Base-by-base conservation (phyloP, 345 rosid genomes). In the Sonneratia alba region DNA sequence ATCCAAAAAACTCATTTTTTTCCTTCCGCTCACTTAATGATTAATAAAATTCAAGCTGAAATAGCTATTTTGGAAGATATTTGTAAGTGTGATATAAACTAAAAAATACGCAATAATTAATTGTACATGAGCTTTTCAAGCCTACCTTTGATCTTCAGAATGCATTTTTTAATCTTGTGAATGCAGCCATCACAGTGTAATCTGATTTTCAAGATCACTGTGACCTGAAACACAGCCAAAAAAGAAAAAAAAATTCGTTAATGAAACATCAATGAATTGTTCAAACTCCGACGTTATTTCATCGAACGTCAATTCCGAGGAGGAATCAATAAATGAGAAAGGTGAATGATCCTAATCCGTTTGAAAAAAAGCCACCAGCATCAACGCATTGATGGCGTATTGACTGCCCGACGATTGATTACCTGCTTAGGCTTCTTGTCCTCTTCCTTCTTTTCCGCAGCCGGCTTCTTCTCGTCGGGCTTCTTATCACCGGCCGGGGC, bases 111-210 rank as follows among this genome's bases (percentile, higher is more conserved):
- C 6, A 53, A 19, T 4, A 18, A 18, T 53, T 19, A 19, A 53
- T 6, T 8, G 51, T 47, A 3, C 10, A 42, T 1, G 51, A 13
- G 9, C 51, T 2, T 47, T 47, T 47, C 51, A 47, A 13, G 63
- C 67, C 19, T 5, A 88, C 96, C 96, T 45, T 80, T 66, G 59
- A 67, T 70, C 68, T 81, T 90, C 65, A 4, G 13, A 68, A 90
- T 83, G 45, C 82, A 84, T 75, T 71, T 88, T 55, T 56, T 32
- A 48, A 88, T 85, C 72, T 90, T 90, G 42, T 66, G 71, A 27
- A 85, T 81, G 76, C 96, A 90, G 24, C 89, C 88, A 11, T 88
- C 90, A 42, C 96, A 90, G 75, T 90, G 96, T 19, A 85, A 71
- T 69, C 79, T 76, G 34, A 86, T 83, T 81, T 87, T 88, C 72